Evolutionary conservation across 495 filamentous ascomycete species (phyloP), one percentile per base, ranked within the genome.

Genomic region (Penicillium nucicola): DNA sequence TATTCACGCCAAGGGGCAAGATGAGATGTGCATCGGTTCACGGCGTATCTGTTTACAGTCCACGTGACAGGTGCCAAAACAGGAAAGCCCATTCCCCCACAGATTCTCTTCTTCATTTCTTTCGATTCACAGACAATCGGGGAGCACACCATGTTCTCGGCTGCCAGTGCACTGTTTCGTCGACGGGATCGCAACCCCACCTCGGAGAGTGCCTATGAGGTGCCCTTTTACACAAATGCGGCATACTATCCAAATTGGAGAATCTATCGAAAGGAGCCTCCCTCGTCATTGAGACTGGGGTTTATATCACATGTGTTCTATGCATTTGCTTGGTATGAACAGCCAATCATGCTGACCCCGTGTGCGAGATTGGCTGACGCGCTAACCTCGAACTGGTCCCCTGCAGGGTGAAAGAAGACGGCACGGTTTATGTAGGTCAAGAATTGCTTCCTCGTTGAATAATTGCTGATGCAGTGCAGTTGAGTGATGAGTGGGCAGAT

Each of bases 221-320:
- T 77, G 18, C 72, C 72, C 18, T 62, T 75, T 42, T 77, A 64
- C 62, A 53, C 66, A 25, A 95, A 95, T 67, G 90, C 85, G 17
- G 86, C 88, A n/a, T 95, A 93, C 68, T 95, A 91, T 74, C 89
- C 90, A 3, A 95, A 93, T 65, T 89, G 85, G 79, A 76, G 84
- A 39, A 81, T 92, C 28, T 92, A 93, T 65, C 77, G 77, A 47
- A 81, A 87, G 58, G 84, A 89, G 53, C 83, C 89, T 17, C 91
- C 91, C 1, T 89, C 86, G 0, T 83, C 83, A 13, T 68, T 96
- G 51, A 85, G 89, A 65, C 77, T 85, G 59, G 79, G 76, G 25
- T 76, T 80, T 49, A 72, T 87, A 34, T 85, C 88, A 45, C 88
- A 92, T 60, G 81, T 95, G 33, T 95, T 92, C 62, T 96, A 96